These are phyloP conservation scores for Dysphania ambrosioides DNA, from an alignment of 148 eudicot genomes.

Conservation along the genomic window DNA sequence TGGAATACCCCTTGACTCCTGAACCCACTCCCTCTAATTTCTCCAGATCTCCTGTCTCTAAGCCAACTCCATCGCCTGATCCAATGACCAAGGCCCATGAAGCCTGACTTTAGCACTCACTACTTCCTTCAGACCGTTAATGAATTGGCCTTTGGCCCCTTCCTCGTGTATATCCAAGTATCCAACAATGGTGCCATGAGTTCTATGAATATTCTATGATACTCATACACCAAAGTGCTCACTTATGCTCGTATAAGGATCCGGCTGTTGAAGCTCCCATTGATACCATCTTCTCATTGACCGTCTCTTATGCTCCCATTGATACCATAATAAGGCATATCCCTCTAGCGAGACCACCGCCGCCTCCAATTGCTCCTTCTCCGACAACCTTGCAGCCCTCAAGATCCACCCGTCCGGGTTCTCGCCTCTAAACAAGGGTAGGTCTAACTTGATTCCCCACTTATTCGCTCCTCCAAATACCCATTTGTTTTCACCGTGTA, in stretches of 20 bases:
- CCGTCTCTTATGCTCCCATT: neutral
- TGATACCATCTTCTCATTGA: neutral
- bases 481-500: too few relatives aligned
- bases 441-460: neutral
- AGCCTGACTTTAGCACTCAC: neutral
- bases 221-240: neutral
- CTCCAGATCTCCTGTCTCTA: neutral
- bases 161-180: neutral
- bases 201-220: neutral
- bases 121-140: neutral
- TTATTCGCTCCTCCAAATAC: too few relatives aligned
- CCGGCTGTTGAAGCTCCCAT: neutral
- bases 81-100: neutral
- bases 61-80: neutral
- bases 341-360: neutral
- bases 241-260: neutral
- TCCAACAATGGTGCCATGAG: neutral
- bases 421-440: neutral
- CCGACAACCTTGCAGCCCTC: neutral
- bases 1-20: too few relatives aligned
- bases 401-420: neutral
- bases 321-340: neutral
- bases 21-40: neutral
- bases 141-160: too few relatives aligned
- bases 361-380: neutral